These are phyloP conservation scores for Ceratocystis diversiconidia DNA, from an alignment of 2,329 filamentous ascomycete species.

Conservation along the genomic window DNA sequence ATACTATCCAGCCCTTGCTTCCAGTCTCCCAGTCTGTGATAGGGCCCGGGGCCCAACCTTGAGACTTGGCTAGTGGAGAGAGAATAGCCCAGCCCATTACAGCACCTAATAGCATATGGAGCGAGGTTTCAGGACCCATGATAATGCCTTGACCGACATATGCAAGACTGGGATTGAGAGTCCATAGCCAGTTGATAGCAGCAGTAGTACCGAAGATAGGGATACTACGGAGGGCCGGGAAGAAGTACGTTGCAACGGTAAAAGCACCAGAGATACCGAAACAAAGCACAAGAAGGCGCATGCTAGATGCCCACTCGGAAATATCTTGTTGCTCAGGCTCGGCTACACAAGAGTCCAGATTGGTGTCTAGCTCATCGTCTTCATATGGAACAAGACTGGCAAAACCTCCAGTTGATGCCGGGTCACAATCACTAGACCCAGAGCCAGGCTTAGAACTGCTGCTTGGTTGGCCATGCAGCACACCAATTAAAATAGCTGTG, in stretches of 20 bases:
- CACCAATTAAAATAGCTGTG: constrained; percentile 81
- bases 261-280: constrained; percentile 48
- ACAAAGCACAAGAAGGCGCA: constrained; percentile 40
- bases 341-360: constrained; percentile 20
- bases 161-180: constrained; percentile 87
- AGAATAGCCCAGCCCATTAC: constrained; percentile 80
- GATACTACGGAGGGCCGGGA: constrained; percentile 71
- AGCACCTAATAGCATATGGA: constrained; percentile 89
- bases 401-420: constrained; percentile 25
- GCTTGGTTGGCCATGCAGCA: constrained; percentile 55
- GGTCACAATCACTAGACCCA: neutral
- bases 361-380: constrained; percentile 23
- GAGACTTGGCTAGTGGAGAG: constrained; percentile 72
- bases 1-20: constrained; percentile 97
- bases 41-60: constrained; percentile 77
- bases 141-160: constrained; percentile 97
- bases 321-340: constrained; percentile 25
- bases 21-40: constrained; percentile 82
- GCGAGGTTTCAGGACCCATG: constrained; percentile 89
- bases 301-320: constrained; percentile 32
- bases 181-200: constrained; percentile 81
- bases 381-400: constrained; percentile 29
- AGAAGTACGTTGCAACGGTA: constrained; percentile 78
- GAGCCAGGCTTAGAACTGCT: constrained; percentile 10
- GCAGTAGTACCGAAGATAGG: constrained; percentile 68